Percentiles rank a stretch among this genome's conserved stretches.
These are phyloP conservation scores for Torulaspora quercuum DNA, from an alignment of 805 yeast genomes.

Conservation along the genomic window DNA sequence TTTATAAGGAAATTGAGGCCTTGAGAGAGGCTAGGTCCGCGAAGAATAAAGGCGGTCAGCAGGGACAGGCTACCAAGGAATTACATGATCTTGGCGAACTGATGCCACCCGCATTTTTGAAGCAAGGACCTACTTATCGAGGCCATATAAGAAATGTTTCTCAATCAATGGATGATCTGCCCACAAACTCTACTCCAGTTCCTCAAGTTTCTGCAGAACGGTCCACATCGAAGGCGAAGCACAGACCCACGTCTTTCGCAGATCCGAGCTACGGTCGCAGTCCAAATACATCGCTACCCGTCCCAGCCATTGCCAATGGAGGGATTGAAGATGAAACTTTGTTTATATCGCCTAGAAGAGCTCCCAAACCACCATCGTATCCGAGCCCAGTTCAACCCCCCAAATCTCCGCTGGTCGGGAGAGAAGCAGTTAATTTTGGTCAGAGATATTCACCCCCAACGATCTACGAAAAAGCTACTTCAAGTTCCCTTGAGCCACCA, in stretches of 20 bases:
- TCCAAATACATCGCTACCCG: slow-evolving; percentile 14
- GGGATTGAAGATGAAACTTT: slow-evolving; percentile 25
- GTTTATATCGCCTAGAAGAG: slow-evolving; percentile 66
- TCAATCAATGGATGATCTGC: slow-evolving; percentile 25
- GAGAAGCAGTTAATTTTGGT: slow-evolving; percentile 10
- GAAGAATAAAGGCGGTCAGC: neutral
- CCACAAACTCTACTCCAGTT: slow-evolving; percentile 8
- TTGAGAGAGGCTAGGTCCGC: slow-evolving; percentile 35
- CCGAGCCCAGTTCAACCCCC: slow-evolving; percentile 44
- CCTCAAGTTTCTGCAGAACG: slow-evolving; percentile 2
- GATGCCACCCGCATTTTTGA: slow-evolving; percentile 43
- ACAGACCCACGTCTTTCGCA: slow-evolving; percentile 15
- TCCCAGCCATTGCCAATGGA: slow-evolving; percentile 18
- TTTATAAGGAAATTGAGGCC: slow-evolving; percentile 82
- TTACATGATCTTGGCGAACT: slow-evolving; percentile 26
- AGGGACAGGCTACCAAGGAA: neutral
- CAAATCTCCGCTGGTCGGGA: slow-evolving; percentile 29
- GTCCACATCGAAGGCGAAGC: neutral
- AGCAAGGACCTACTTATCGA: slow-evolving; percentile 20
- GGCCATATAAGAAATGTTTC: slow-evolving; percentile 24
- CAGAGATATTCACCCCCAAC: slow-evolving; percentile 28
- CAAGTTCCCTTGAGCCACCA: slow-evolving; percentile 9
- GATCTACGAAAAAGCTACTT: slow-evolving; percentile 23
- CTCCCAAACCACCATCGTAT: slow-evolving; percentile 63
- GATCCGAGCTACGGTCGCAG: neutral